Evolutionary conservation across 2,329 filamentous ascomycete genomes (phyloP), one percentile per base, ranked within the genome.

Genomic region (Fusarium albosuccineum): DNA sequence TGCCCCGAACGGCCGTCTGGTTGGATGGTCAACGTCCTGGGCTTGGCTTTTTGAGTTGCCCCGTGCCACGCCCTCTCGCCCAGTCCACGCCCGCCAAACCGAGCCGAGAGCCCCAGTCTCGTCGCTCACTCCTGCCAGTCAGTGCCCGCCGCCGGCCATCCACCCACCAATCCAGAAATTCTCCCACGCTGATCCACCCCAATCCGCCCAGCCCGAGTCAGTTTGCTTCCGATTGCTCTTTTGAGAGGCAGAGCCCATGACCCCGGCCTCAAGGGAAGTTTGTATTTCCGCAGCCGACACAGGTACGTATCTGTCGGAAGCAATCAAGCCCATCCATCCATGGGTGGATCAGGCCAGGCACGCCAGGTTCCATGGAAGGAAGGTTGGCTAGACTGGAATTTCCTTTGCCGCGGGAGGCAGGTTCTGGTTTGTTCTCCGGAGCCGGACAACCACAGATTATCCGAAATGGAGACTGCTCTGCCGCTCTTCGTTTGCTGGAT

Each of bases 21-120:
- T 73, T 73, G 70, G 70, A 64, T 73, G 57, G 70, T 46, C 70
- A 73, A 73, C 70, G 41, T 44, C 16, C 39, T 45, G 33, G 49
- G 52, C 57, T 54, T 60, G 62, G 53, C 61, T 61, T 40, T 34
- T 54, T 51, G 57, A 68, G 55, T 70, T 70, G 67, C 58, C 62
- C 67, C 58, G 63, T 72, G 64, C 64, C 70, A 66, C 62, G 50
- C 49, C 57, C 45, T 34, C 55, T 44, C 60, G 45, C 44, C 42
- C 26, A 54, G 16, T 16, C 49, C 49, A 54, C 57, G 53, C 53
- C 42, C 53, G 37, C 36, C 50, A 59, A 55, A 27, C 59, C 41
- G 46, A 58, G 41, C 44, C 53, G 53, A 68, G 49, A 67, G 49
- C 60, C 64, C 52, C 58, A 55, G 62, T 66, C 22, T 22, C 22